Evolutionary conservation across 305 asterid genomes (phyloP).

Genomic region (Fraxinus greggii): DNA sequence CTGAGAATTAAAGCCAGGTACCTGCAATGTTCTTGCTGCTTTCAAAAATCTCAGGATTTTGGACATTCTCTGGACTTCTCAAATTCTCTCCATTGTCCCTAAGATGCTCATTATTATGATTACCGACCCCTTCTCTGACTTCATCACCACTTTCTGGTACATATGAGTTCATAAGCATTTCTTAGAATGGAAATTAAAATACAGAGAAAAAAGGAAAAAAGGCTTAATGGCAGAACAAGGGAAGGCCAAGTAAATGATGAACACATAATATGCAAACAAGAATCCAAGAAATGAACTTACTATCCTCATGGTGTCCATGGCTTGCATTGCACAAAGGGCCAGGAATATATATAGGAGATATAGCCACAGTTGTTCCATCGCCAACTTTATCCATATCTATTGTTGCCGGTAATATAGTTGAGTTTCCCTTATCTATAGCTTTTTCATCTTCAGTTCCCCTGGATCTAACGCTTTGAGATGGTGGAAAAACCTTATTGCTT

Average conservation of each 20-base stretch:
- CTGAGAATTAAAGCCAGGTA: constrained; percentile 18
- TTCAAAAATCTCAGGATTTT: constrained; percentile 26
- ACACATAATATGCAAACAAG: not conserved
- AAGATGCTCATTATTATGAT: constrained; percentile 20
- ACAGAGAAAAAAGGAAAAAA: not conserved
- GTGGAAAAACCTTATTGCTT: constrained; percentile 27
- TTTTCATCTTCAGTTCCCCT: constrained; percentile 31
- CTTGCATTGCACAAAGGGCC: constrained; percentile 13
- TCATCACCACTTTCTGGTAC: constrained; percentile 32
- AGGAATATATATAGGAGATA: constrained; percentile 20
- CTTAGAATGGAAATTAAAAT: not conserved
- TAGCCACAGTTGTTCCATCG: constrained; percentile 5
- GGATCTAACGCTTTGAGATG: constrained; percentile 33
- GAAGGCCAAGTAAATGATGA: not conserved
- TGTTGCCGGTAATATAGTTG: constrained; percentile 18
- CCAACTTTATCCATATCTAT: constrained; percentile 19
- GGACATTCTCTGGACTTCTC: constrained; percentile 20
- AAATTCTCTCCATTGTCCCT: constrained; percentile 28
- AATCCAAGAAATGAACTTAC: not conserved
- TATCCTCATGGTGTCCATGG: constrained; percentile 26
- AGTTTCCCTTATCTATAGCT: constrained; percentile 28
- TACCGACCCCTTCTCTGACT: constrained; percentile 26
- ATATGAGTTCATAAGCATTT: constrained; percentile 24
- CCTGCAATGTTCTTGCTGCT: constrained; percentile 41
- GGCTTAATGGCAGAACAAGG: not conserved